phyloP scores from a whole-genome alignment of 2,329 filamentous ascomycete species.

The Fusarium dlaminii region DNA sequence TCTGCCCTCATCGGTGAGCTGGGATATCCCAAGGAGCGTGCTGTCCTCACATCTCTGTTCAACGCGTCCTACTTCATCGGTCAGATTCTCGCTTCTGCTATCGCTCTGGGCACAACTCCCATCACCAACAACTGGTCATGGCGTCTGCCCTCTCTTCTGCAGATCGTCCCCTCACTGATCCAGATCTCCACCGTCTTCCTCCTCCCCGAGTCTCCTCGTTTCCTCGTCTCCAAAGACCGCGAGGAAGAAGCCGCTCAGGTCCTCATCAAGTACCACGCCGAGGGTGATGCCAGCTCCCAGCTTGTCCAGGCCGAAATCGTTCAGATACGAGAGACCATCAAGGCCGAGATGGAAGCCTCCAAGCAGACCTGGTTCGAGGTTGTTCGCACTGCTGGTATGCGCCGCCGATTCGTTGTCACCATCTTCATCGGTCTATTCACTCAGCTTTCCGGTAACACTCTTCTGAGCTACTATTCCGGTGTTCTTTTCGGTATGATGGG shows the following conservation, averaged over 20 bases:
- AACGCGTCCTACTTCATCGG: conserved; percentile 65
- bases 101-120: conserved; percentile 57
- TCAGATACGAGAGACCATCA: conserved; percentile 67
- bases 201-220: conserved; percentile 48
- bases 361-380: conserved; percentile 61
- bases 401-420: conserved; percentile 59
- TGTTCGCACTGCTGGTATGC: conserved; percentile 59
- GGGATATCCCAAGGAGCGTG: conserved; percentile 68
- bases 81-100: conserved; percentile 58
- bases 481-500: conserved; percentile 57
- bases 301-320: conserved; percentile 68
- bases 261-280: conserved; percentile 59
- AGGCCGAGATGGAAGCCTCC: conserved; percentile 62
- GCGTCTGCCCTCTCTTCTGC: conserved; percentile 56
- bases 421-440: conserved; percentile 62
- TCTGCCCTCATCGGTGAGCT: conserved; percentile 68
- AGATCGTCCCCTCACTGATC: conserved; percentile 52
- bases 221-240: conserved; percentile 45
- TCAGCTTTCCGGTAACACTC: conserved; percentile 61
- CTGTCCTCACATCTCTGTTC: conserved; percentile 53
- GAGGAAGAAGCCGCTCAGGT: conserved; percentile 46
- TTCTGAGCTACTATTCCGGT: conserved; percentile 45
- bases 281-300: conserved; percentile 59
- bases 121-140: conserved; percentile 45
- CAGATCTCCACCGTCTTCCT: conserved; percentile 52